phyloP scores from a whole-genome alignment of 257 asterid genomes.

The Echium plantagineum region DNA sequence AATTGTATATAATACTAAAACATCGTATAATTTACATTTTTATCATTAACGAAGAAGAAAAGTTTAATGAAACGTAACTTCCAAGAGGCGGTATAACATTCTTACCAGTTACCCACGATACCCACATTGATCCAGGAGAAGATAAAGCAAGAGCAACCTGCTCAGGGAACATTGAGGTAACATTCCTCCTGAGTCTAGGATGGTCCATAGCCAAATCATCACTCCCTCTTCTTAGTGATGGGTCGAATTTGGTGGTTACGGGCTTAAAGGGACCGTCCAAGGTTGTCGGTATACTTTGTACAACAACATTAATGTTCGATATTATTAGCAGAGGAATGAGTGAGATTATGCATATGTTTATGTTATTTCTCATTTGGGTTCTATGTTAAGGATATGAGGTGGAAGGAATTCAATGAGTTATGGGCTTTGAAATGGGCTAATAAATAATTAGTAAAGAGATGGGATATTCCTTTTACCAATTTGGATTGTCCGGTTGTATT shows the following conservation, averaged over 20 bases:
- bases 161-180: constrained; percentile 49
- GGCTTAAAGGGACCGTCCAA: constrained; percentile 77
- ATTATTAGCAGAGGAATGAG: constrained; percentile 2
- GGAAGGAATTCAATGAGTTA: neutral
- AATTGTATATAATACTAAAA: too few relatives aligned
- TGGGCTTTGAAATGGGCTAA: too few relatives aligned
- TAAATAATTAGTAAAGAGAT: too few relatives aligned
- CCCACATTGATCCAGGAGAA: constrained; percentile 53
- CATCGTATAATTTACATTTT: too few relatives aligned
- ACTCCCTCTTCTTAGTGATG: constrained; percentile 55
- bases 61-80: too few relatives aligned
- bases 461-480: too few relatives aligned
- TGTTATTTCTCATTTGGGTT: constrained; percentile 18
- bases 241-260: constrained; percentile 41
- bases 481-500: too few relatives aligned
- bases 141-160: constrained; percentile 74
- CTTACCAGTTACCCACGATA: constrained; percentile 95
- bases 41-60: too few relatives aligned
- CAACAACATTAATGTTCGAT: constrained; percentile 1
- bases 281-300: constrained; percentile 44
- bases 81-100: too few relatives aligned
- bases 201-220: constrained; percentile 74
- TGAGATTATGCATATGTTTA: neutral
- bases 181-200: constrained; percentile 50
- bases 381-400: neutral